Evolutionary conservation across 352 stramenopile species (phyloP).

Genomic region (Globisporangium alternatum): DNA sequence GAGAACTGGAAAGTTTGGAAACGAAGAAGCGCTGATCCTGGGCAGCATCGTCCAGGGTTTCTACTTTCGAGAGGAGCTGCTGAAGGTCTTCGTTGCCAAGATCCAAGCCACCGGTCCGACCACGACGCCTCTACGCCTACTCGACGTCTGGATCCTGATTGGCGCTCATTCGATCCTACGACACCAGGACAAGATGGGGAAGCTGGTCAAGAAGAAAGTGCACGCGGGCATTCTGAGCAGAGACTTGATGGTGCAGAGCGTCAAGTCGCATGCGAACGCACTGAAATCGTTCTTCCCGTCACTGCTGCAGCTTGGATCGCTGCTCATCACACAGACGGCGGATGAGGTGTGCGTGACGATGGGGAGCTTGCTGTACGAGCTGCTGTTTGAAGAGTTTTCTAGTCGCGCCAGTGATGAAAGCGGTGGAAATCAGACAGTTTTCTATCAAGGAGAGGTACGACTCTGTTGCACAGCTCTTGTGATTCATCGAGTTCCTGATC

Average conservation of each 20-base stretch:
- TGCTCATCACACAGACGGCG: conserved; percentile 27
- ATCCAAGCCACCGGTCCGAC: conserved; percentile 17
- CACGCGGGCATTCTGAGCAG: conserved; percentile 20
- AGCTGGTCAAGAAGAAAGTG: conserved; percentile 44
- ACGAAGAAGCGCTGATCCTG: conserved; percentile 50
- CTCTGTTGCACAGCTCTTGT: neutral
- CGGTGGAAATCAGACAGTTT: conserved; percentile 23
- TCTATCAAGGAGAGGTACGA: conserved; percentile 53
- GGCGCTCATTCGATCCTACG: conserved; percentile 38
- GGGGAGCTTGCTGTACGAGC: conserved; percentile 38
- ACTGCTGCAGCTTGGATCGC: conserved; percentile 30
- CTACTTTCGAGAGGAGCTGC: conserved; percentile 46
- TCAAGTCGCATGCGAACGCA: conserved; percentile 36
- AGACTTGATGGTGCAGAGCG: conserved; percentile 27
- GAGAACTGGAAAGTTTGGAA: conserved; percentile 9
- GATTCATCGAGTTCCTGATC: neutral
- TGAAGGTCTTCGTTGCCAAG: conserved; percentile 37
- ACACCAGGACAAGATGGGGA: conserved; percentile 36
- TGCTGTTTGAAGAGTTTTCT: conserved; percentile 55
- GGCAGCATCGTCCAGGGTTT: conserved; percentile 50
- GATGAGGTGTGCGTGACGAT: conserved; percentile 20
- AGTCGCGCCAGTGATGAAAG: conserved; percentile 11
- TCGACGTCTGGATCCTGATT: conserved; percentile 54
- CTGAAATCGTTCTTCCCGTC: conserved; percentile 45
- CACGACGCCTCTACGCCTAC: conserved; percentile 23